Percentiles rank a stretch among this genome's conserved stretches.
Conservation (phyloP, 75 land plant species). For the Sequoiadendron giganteum region DNA sequence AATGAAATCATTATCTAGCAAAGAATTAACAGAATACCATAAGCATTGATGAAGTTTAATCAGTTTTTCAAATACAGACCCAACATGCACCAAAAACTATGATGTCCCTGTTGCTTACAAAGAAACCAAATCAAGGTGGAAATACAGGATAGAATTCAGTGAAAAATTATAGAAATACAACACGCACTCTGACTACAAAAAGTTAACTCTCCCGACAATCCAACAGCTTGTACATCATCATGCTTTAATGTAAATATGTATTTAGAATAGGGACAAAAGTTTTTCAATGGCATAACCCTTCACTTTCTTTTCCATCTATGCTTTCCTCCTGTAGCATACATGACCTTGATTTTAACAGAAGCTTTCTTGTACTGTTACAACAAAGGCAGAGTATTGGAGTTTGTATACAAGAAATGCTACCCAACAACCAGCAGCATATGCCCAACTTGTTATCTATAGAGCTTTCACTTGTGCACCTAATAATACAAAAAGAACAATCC, state of each 20-base stretch:
- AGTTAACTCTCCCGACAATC: background rate
- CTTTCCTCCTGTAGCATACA: background rate
- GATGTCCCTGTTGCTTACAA: background rate
- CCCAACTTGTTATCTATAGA: background rate
- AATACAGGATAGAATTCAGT: background rate
- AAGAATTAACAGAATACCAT: background rate
- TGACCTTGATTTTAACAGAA: background rate
- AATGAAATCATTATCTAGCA: background rate
- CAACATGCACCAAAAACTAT: background rate
- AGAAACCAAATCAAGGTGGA: constrained; percentile 1
- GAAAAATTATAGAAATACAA: background rate
- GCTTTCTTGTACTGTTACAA: background rate
- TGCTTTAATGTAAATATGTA: background rate
- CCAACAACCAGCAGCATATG: background rate
- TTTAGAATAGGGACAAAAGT: background rate
- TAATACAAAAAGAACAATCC: background rate
- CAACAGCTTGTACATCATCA: background rate
- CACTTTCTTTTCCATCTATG: background rate
- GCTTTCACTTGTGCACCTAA: background rate
- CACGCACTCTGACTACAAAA: background rate
- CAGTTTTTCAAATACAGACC: background rate
- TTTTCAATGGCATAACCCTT: background rate
- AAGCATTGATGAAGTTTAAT: background rate
- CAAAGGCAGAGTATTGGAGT: background rate
- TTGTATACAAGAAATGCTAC: background rate